Evolutionary conservation across 129 eudicot species (phyloP).

Genomic region (Tanacetum coccineum): DNA sequence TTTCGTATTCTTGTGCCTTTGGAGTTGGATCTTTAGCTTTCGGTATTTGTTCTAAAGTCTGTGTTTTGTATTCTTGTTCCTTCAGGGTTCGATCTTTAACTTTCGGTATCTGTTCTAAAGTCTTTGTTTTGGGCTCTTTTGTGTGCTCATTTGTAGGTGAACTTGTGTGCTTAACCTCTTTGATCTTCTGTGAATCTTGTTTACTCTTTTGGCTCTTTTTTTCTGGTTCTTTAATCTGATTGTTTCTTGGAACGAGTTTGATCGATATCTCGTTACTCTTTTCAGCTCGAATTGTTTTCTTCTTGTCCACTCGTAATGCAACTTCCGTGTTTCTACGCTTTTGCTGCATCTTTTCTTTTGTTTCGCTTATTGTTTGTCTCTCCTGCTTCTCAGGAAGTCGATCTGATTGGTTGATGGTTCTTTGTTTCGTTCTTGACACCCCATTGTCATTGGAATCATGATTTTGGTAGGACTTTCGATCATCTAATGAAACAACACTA

Average conservation of each 20-base stretch:
- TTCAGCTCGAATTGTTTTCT: slow-evolving; percentile 24
- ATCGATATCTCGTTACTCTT: slow-evolving; percentile 31
- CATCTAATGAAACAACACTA: slow-evolving; percentile 14
- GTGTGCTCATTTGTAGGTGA: slow-evolving; percentile 5
- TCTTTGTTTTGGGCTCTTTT: neutral
- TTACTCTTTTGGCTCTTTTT: slow-evolving; percentile 35
- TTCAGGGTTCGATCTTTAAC: slow-evolving; percentile 28
- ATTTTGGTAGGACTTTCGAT: slow-evolving; percentile 23
- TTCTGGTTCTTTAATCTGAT: slow-evolving; percentile 29
- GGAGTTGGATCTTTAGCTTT: slow-evolving; percentile 30
- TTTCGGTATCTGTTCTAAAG: slow-evolving; percentile 18
- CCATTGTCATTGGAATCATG: neutral
- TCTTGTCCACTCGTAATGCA: slow-evolving; percentile 25
- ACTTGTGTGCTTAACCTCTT: slow-evolving; percentile 24
- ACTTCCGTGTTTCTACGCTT: slow-evolving; percentile 30
- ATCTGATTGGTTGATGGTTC: slow-evolving; percentile 12
- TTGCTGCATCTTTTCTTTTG: slow-evolving; percentile 18
- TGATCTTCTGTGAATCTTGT: slow-evolving; percentile 24
- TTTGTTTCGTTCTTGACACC: slow-evolving; percentile 30
- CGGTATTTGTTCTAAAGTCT: slow-evolving; percentile 18
- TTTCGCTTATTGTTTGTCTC: slow-evolving; percentile 13
- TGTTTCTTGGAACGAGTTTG: slow-evolving; percentile 32
- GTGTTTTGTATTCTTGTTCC: slow-evolving; percentile 2
- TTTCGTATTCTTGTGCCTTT: slow-evolving; percentile 24
- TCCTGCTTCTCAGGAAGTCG: slow-evolving; percentile 23